phyloP scores from a whole-genome alignment of 257 asterid genomes.

The Petrea volubilis region DNA sequence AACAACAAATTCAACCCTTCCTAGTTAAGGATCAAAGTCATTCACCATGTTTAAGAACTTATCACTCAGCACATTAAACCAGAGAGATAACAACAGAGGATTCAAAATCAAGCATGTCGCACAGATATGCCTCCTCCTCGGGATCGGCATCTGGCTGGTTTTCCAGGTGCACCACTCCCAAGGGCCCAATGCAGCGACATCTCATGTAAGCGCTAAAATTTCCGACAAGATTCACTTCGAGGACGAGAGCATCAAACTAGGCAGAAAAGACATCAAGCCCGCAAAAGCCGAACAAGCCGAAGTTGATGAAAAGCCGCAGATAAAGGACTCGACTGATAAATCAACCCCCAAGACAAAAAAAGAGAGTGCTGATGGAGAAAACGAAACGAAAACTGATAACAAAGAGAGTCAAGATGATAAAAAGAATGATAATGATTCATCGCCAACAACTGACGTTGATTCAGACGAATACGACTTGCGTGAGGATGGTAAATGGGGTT shows the following conservation, averaged over 20 bases:
- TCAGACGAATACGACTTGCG: conserved; percentile 1
- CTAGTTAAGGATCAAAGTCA: not conserved
- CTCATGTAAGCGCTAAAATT: conserved; percentile 8
- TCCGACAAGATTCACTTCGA: conserved; percentile 34
- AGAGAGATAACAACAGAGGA: conserved; percentile 57
- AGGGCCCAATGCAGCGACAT: conserved; percentile 30
- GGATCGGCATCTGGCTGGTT: conserved; percentile 62
- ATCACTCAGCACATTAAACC: conserved; percentile 60
- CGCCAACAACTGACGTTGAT: not conserved
- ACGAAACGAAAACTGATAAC: not conserved
- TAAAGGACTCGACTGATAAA: too few species aligned
- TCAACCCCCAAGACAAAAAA: conserved; percentile 9
- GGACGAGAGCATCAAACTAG: conserved; percentile 33
- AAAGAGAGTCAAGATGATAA: not conserved
- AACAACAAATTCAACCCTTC: not conserved
- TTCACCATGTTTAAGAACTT: conserved; percentile 55
- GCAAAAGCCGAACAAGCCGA: conserved; percentile 30
- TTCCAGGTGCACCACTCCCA: conserved; percentile 66
- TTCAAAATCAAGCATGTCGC: conserved; percentile 64
- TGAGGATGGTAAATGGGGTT: conserved; percentile 25
- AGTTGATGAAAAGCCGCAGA: conserved; percentile 17
- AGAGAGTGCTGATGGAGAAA: not conserved
- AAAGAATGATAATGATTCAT: not conserved
- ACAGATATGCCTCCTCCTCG: conserved; percentile 53
- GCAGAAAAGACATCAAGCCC: conserved; percentile 59